These are phyloP conservation scores for Aspergillus baeticus DNA, from an alignment of 495 filamentous ascomycete species.

Conservation along the genomic window DNA sequence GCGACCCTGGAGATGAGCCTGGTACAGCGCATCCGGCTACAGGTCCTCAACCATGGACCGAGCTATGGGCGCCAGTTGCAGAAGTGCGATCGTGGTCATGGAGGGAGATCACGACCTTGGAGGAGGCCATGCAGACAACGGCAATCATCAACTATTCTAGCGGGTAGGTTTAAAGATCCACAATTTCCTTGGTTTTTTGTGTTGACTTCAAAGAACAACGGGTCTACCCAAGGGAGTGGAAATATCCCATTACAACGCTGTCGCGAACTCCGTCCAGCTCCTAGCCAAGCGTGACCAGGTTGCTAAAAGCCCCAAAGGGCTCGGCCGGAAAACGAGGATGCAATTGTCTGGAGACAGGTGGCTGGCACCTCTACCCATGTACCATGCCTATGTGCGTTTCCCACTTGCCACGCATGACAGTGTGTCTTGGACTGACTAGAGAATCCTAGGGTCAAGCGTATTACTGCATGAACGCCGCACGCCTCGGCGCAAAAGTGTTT, in stretches of 20 bases:
- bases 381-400: constrained; percentile 5
- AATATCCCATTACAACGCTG: constrained; percentile 12
- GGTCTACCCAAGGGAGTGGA: constrained; percentile 11
- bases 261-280: constrained; percentile 9
- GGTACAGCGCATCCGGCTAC: not conserved
- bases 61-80: constrained; percentile 4
- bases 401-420: not conserved
- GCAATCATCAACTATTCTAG: constrained; percentile 14
- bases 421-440: not conserved
- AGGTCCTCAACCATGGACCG: constrained; percentile 1
- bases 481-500: constrained; percentile 10
- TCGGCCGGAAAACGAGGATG: not conserved
- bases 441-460: constrained; percentile 9
- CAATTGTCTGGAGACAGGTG: constrained; percentile 6
- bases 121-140: constrained; percentile 2
- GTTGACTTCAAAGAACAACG: constrained; percentile 6
- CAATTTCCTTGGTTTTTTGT: not conserved
- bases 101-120: constrained; percentile 1
- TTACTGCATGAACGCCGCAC: constrained; percentile 13
- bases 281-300: constrained; percentile 1
- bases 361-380: constrained; percentile 7
- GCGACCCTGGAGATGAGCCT: constrained; percentile 1
- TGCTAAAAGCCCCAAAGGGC: not conserved
- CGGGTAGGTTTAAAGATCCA: not conserved
- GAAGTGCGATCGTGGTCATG: constrained; percentile 8